These are phyloP conservation scores for Eimeria brunetti DNA, from an alignment of 169 alveolate species.

Conservation along the genomic window DNA sequence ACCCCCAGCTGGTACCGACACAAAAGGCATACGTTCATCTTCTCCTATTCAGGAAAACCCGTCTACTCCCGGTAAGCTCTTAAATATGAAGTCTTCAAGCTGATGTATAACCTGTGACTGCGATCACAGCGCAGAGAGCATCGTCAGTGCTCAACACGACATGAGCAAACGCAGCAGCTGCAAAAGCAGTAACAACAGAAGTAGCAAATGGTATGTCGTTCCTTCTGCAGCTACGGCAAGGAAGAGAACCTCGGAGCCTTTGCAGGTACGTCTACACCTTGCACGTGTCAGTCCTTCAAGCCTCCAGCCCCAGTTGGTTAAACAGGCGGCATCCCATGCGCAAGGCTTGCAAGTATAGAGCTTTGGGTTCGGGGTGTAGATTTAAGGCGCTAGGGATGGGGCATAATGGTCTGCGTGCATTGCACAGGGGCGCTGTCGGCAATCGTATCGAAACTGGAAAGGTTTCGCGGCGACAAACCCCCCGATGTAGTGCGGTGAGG, in stretches of 20 bases:
- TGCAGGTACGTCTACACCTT: conserved; percentile 77
- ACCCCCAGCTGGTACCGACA: conserved; percentile 84
- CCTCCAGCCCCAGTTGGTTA: background rate
- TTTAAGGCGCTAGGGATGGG: background rate
- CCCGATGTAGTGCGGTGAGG: conserved; percentile 67
- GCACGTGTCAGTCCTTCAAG: background rate
- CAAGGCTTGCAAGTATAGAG: background rate
- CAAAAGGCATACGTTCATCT: conserved; percentile 89
- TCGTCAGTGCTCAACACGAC: background rate
- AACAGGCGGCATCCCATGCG: background rate
- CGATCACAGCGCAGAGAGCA: background rate
- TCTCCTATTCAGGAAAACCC: conserved; percentile 90
- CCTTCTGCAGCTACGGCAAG: conserved; percentile 85
- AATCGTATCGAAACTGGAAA: conserved; percentile 87
- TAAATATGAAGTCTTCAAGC: background rate
- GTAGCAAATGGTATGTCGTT: background rate
- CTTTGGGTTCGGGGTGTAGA: background rate
- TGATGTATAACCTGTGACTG: background rate
- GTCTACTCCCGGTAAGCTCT: conserved; percentile 85
- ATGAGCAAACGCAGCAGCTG: conserved; percentile 32
- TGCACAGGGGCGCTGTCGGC: conserved; percentile 85
- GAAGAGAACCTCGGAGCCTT: conserved; percentile 84
- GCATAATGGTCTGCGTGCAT: background rate
- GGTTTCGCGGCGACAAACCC: conserved; percentile 80
- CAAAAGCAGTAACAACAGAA: background rate